phyloP scores from a whole-genome alignment of 2,329 filamentous ascomycete genomes.

The Colletotrichum melonis region DNA sequence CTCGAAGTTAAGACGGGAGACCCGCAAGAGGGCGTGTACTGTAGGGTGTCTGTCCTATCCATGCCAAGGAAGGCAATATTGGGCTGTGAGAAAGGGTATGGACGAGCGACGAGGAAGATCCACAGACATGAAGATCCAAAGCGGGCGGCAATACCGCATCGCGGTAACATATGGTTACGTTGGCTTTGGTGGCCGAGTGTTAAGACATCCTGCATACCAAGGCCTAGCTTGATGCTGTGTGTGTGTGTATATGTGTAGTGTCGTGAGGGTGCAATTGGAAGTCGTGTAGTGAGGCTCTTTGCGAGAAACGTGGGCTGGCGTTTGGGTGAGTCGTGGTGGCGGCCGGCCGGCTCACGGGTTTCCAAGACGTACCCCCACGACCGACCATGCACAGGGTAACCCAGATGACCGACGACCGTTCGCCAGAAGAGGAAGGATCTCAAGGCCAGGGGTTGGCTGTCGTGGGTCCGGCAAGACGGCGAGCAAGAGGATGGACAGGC shows the following conservation, averaged over 20 bases:
- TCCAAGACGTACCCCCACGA: slow-evolving; percentile 23
- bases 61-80: neutral
- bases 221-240: neutral
- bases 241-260: neutral
- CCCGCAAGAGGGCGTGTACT: slow-evolving; percentile 2
- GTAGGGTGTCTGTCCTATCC: neutral
- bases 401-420: slow-evolving; percentile 30
- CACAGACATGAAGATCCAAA: slow-evolving; percentile 15
- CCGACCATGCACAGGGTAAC: slow-evolving; percentile 6
- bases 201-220: neutral
- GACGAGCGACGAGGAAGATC: neutral
- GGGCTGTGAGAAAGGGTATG: neutral
- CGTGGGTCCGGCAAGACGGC: slow-evolving; percentile 25
- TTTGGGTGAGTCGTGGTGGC: slow-evolving; percentile 16
- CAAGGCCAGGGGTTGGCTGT: slow-evolving; percentile 8
- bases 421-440: slow-evolving; percentile 30
- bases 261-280: neutral
- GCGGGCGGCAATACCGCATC: slow-evolving; percentile 15
- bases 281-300: slow-evolving; percentile 31
- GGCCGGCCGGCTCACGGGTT: neutral
- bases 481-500: slow-evolving; percentile 46
- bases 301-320: slow-evolving; percentile 21
- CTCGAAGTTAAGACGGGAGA: slow-evolving; percentile 23
- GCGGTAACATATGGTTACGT: slow-evolving; percentile 6
- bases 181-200: neutral